These are phyloP conservation scores for Hypoxylon sp. DNA, from an alignment of 2,329 filamentous ascomycete species.

Conservation along the genomic window DNA sequence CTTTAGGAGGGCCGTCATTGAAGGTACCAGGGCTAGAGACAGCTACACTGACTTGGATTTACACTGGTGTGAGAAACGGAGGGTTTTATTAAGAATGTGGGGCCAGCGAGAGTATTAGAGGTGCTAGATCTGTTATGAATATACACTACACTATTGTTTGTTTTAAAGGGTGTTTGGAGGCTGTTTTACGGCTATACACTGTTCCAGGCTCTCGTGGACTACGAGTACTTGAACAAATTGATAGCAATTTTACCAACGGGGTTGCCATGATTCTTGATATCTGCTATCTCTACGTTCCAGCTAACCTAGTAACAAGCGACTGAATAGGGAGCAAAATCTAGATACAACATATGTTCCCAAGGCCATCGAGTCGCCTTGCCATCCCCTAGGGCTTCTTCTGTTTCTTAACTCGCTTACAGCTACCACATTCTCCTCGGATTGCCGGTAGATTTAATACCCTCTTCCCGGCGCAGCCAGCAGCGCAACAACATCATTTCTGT, in stretches of 20 bases:
- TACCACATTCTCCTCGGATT: neutral
- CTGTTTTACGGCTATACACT: neutral
- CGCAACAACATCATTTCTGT: neutral
- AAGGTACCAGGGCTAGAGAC: slow-evolving; percentile 49
- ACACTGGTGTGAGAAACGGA: slow-evolving; percentile 45
- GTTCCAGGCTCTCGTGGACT: no score
- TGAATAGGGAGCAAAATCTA: neutral
- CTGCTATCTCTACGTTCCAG: neutral
- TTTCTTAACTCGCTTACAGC: neutral
- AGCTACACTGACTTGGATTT: slow-evolving; percentile 52
- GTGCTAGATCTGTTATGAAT: neutral
- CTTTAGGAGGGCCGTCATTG: slow-evolving; percentile 33
- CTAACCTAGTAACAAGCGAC: neutral
- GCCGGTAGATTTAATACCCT: no score
- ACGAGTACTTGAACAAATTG: neutral
- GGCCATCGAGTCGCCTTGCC: neutral
- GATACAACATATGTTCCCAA: neutral
- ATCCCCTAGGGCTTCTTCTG: neutral
- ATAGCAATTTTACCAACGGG: neutral
- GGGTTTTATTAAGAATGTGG: slow-evolving; percentile 18
- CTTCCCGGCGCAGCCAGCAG: neutral
- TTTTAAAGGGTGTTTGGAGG: neutral
- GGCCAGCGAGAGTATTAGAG: neutral
- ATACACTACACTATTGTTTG: neutral
- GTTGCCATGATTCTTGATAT: neutral